Evolutionary conservation across 148 eudicot species (phyloP).

Genomic region (Rheum nobile): DNA sequence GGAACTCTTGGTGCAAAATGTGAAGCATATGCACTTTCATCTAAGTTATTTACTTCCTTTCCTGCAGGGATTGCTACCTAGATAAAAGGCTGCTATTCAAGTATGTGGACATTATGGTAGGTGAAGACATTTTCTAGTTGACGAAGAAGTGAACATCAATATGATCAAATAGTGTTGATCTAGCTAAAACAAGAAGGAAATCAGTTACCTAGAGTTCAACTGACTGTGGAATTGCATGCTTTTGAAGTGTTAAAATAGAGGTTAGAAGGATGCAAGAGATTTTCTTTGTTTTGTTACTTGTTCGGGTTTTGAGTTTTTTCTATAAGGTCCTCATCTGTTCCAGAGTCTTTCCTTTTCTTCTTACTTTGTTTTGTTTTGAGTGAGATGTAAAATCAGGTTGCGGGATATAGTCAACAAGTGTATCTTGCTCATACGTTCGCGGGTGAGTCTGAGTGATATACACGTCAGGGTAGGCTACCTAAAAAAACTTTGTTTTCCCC

Average conservation of each 20-base stretch:
- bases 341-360: conserved; percentile 8
- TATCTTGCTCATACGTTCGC: conserved; percentile 16
- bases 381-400: conserved; percentile 36
- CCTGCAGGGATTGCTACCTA: conserved; percentile 29
- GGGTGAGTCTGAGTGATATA: conserved; percentile 16
- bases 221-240: conserved; percentile 13
- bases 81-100: conserved; percentile 10
- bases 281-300: conserved; percentile 12
- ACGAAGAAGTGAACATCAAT: conserved; percentile 6
- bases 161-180: conserved; percentile 11
- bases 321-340: conserved; percentile 4
- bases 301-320: conserved; percentile 10
- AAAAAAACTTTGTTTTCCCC: neutral
- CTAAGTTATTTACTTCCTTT: neutral
- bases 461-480: conserved; percentile 20
- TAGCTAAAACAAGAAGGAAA: conserved; percentile 16
- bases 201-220: conserved; percentile 23
- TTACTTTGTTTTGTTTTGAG: conserved; percentile 20
- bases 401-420: conserved; percentile 31
- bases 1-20: neutral
- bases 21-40: neutral
- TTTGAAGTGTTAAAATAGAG: conserved; percentile 14
- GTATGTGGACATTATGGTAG: conserved; percentile 17
- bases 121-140: conserved; percentile 17
- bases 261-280: conserved; percentile 27